Evolutionary conservation across 306 rosid genomes (phyloP), one percentile per base, ranked within the genome.

Genomic region (Citrullus colocynthis): DNA sequence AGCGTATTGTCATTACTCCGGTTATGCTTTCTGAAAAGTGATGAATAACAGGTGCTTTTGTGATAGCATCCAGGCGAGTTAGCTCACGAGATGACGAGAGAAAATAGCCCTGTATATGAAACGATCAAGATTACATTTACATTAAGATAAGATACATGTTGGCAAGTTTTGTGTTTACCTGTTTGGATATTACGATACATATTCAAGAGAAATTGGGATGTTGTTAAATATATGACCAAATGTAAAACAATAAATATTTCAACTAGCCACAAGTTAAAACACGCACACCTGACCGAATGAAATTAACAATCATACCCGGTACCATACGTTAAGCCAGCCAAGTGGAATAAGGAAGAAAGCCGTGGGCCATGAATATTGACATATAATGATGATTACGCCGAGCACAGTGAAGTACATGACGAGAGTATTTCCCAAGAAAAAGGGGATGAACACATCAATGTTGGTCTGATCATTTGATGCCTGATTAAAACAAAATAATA

Each of bases 351-450:
- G 54, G 85, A 95, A 88, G 89, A 95, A 90, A 37, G 87, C 65
- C 13, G 99, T 92, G n/a, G 99, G 99, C 99, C 99, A 95, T 13
- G 97, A 85, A 70, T 90, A 84, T 80, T 95, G 99, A 62, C 97
- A 90, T 11, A 88, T 84, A 51, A 95, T 24, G 39, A 90, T 81
- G 85, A 95, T 41, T 82, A 86, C 89, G 81, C 99, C 41, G 76
- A 90, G 41, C 83, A 92, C 92, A 17, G 90, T 82, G 42, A 92
- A 80, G 85, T 90, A 95, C 99, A 89, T 89, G 74, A 90, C 80
- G 48, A 92, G 10, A 20, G 87, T 81, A 69, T 86, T 32, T 36
- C 89, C 80, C 78, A 89, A 0, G 54, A 95, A 82, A 79, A 95
- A 77, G 55, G 99, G 99, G 82, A 95, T 84, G 77, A 82, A 84